Conservation (phyloP, 768 basidiomycete genomes). For the Collybiopsis confluens region DNA sequence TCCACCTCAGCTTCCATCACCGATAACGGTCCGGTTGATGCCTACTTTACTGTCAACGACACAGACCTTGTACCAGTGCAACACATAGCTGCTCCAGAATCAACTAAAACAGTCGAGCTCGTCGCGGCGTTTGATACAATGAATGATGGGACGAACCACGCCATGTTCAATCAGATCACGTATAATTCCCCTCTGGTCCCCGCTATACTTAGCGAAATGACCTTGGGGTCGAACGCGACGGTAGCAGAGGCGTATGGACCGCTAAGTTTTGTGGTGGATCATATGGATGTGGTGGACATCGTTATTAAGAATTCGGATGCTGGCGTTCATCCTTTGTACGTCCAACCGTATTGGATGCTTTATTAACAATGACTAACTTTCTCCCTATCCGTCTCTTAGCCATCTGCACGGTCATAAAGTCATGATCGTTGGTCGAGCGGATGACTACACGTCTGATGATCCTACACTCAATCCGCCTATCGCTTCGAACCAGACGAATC, state of each 20-base stretch:
- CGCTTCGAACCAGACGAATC: constrained; percentile 76
- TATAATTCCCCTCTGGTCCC: constrained; percentile 73
- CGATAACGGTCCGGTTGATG: constrained; percentile 48
- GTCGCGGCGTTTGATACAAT: constrained; percentile 80
- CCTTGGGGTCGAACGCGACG: constrained; percentile 71
- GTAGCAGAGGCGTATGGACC: constrained; percentile 73
- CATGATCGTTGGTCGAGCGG: constrained; percentile 71
- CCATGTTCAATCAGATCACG: constrained; percentile 68
- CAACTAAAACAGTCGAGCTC: constrained; percentile 61
- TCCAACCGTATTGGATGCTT: constrained; percentile 4
- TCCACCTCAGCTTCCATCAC: constrained; percentile 43
- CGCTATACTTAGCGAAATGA: constrained; percentile 69
- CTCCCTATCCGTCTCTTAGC: constrained; percentile 42
- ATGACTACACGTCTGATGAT: constrained; percentile 71
- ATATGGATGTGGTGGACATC: constrained; percentile 74
- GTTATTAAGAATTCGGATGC: constrained; percentile 68
- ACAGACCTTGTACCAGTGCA: constrained; percentile 61
- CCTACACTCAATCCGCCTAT: constrained; percentile 76
- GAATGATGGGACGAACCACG: constrained; percentile 80
- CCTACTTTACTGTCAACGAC: constrained; percentile 65
- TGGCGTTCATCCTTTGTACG: constrained; percentile 84
- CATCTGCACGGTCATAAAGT: constrained; percentile 89
- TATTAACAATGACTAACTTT: not conserved
- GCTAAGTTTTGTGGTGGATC: constrained; percentile 68
- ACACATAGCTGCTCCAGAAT: constrained; percentile 41